Conservation (phyloP, 495 filamentous ascomycete species). For the Rhypophila decipiens region DNA sequence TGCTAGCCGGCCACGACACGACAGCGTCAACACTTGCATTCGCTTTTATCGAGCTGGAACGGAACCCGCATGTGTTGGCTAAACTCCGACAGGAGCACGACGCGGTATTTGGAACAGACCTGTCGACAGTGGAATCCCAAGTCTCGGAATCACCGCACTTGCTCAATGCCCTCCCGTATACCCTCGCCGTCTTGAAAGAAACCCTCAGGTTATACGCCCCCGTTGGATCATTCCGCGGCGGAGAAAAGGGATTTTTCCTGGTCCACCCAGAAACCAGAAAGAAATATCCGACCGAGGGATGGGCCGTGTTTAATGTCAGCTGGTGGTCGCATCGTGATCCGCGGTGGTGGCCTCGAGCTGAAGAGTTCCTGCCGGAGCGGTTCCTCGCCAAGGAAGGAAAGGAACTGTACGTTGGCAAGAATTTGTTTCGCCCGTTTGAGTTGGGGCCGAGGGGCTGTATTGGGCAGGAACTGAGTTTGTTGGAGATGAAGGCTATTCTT, state of each 20-base stretch:
- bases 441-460: conserved; percentile 45
- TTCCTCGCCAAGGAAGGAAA: conserved; percentile 24
- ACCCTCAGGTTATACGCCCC: conserved; percentile 38
- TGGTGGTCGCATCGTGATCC: conserved; percentile 20
- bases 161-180: conserved; percentile 38
- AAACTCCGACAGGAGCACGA: conserved; percentile 38
- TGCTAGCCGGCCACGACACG: conserved; percentile 43
- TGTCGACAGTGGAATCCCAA: conserved; percentile 8
- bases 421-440: conserved; percentile 42
- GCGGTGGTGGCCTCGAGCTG: conserved; percentile 22
- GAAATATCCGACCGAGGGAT: conserved; percentile 28
- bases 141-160: conserved; percentile 29
- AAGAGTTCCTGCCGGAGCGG: conserved; percentile 39
- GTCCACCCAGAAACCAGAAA: conserved; percentile 19
- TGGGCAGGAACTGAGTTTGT: conserved; percentile 41
- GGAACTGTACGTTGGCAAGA: conserved; percentile 20
- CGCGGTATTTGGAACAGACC: conserved; percentile 25
- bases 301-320: conserved; percentile 23
- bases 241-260: conserved; percentile 26
- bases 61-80: conserved; percentile 29
- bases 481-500: conserved; percentile 37
- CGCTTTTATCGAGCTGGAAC: conserved; percentile 31
- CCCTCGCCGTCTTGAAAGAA: conserved; percentile 45
- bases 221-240: conserved; percentile 26
- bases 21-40: conserved; percentile 29